phyloP scores from a whole-genome alignment of 1,284 basidiomycete species.

The Ustilago lituana region DNA sequence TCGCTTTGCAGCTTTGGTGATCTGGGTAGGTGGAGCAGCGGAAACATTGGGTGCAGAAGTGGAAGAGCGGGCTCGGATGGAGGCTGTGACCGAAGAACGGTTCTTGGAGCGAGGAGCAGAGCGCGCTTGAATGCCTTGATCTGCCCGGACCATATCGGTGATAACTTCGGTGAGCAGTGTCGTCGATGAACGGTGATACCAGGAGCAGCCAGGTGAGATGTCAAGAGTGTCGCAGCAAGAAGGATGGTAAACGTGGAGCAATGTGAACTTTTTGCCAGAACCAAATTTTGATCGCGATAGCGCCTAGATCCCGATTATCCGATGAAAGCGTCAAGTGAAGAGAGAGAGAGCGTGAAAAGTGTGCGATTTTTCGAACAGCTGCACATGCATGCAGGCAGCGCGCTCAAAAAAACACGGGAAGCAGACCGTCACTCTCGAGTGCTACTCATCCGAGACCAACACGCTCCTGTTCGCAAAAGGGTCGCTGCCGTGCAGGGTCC shows the following conservation, averaged over 20 bases:
- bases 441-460: constrained; percentile 25
- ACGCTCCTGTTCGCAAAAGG: no score
- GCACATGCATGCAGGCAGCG: constrained; percentile 5
- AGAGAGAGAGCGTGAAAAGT: constrained; percentile 2
- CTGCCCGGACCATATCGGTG: constrained; percentile 26
- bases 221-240: no score
- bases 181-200: background rate
- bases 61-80: constrained; percentile 16
- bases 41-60: constrained; percentile 15
- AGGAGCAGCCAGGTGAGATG: no score
- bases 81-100: constrained; percentile 27
- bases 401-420: constrained; percentile 8
- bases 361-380: background rate
- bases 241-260: background rate
- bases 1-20: constrained; percentile 54
- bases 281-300: constrained; percentile 33
- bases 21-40: constrained; percentile 26
- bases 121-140: constrained; percentile 35
- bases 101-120: constrained; percentile 39
- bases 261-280: constrained; percentile 4
- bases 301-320: background rate
- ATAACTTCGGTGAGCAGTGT: background rate
- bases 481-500: no score
- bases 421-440: no score
- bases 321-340: background rate